phyloP scores from a whole-genome alignment of 306 rosid genomes.

The Cotoneaster glaucophyllus region DNA sequence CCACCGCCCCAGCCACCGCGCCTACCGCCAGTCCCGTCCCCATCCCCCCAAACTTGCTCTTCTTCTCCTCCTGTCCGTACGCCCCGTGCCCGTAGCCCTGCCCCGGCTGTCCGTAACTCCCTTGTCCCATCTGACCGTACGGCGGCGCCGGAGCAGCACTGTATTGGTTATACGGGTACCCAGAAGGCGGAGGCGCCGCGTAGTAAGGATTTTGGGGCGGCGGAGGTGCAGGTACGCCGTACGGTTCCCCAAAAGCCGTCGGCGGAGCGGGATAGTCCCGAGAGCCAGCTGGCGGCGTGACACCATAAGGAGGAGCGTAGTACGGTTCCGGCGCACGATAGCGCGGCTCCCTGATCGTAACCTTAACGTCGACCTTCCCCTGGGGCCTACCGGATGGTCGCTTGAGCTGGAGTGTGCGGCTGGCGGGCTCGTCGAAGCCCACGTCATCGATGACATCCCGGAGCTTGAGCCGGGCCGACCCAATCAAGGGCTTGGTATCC shows the following conservation, averaged over 20 bases:
- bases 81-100: constrained; percentile 30
- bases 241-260: constrained; percentile 1
- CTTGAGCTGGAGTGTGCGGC: constrained; percentile 39
- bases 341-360: constrained; percentile 33
- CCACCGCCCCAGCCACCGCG: constrained; percentile 59
- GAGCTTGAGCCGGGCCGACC: constrained; percentile 57
- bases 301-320: constrained; percentile 52
- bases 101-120: constrained; percentile 36
- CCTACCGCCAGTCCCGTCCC: constrained; percentile 96
- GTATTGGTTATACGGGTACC: constrained; percentile 25
- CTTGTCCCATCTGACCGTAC: constrained; percentile 14
- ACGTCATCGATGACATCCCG: constrained; percentile 41
- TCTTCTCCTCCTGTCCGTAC: constrained; percentile 45
- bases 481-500: constrained; percentile 68
- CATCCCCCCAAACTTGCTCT: constrained; percentile 79
- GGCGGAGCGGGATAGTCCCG: constrained; percentile 35
- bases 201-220: constrained; percentile 32
- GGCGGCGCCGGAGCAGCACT: constrained; percentile 9
- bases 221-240: constrained; percentile 11
- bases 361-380: constrained; percentile 57
- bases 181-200: constrained; percentile 16
- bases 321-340: constrained; percentile 39
- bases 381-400: constrained; percentile 88
- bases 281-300: constrained; percentile 43
- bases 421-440: constrained; percentile 37